phyloP scores from a whole-genome alignment of 495 filamentous ascomycete genomes.

The Aspergillus saccharolyticus region DNA sequence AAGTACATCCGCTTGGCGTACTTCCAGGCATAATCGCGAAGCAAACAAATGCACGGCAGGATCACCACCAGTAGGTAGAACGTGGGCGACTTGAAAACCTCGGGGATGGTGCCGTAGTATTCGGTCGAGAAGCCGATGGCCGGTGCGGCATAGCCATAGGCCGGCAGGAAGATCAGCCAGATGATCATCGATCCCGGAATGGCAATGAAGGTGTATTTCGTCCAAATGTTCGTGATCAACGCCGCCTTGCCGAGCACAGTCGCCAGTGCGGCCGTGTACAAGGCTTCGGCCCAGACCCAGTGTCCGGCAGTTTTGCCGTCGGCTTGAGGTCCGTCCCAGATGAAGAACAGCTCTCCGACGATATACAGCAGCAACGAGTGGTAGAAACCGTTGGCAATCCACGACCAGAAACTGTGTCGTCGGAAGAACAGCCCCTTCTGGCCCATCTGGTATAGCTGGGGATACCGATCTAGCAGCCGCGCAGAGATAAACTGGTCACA shows the following conservation, averaged over 20 bases:
- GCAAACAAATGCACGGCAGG: slow-evolving; percentile 77
- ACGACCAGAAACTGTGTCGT: slow-evolving; percentile 82
- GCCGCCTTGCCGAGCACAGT: slow-evolving; percentile 95
- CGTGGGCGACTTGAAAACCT: slow-evolving; percentile 71
- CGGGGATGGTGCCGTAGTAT: slow-evolving; percentile 76
- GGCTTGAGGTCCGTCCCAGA: slow-evolving; percentile 64
- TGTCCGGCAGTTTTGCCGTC: slow-evolving; percentile 82
- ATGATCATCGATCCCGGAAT: slow-evolving; percentile 91
- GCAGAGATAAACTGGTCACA: slow-evolving; percentile 98
- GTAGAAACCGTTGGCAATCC: slow-evolving; percentile 92
- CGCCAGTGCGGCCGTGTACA: slow-evolving; percentile 85
- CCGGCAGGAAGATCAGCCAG: slow-evolving; percentile 85
- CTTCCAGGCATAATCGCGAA: slow-evolving; percentile 80
- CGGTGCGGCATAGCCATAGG: slow-evolving; percentile 87
- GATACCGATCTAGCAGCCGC: slow-evolving; percentile 92
- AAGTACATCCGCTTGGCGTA: slow-evolving; percentile 94
- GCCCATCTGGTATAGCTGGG: slow-evolving; percentile 89
- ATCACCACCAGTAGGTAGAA: slow-evolving; percentile 88
- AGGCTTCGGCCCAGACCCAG: slow-evolving; percentile 93
- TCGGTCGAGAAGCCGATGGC: slow-evolving; percentile 78
- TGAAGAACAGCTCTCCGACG: slow-evolving; percentile 73
- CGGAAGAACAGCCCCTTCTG: slow-evolving; percentile 93
- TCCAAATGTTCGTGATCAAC: slow-evolving; percentile 95
- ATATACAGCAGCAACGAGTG: slow-evolving; percentile 92
- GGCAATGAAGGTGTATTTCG: slow-evolving; percentile 93